Base-by-base conservation (phyloP, 2,329 filamentous ascomycete genomes). In the Reticulascus tulasneorum region DNA sequence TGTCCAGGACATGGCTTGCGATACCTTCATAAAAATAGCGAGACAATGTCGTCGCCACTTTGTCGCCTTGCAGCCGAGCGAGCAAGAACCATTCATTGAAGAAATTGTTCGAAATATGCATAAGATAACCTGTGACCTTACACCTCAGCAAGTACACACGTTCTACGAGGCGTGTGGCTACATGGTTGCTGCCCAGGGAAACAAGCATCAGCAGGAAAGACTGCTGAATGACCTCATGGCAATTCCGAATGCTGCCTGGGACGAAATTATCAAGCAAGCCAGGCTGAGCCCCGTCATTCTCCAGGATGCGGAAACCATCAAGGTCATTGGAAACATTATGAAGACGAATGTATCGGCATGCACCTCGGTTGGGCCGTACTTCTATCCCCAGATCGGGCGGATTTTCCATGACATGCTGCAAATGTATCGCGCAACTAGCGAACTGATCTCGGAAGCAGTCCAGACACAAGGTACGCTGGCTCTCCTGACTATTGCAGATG, bases 261-360 rank as follows among this genome's bases (percentile, higher is more conserved):
- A 96, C 56, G 79, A 84, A 53, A 96, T 98, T 53, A 98, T 98
- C 56, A 79, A 80, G 50, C 79, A 85, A 55, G 93, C 93, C 17
- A 93, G 87, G 36, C 75, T 84, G 43, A 83, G 96, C 56, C 88
- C 93, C 0, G 75, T 81, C 16, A 89, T 93, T 48, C 73, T 98
- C 10, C 88, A 97, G 60, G 89, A 97, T 54, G 73, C 82, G 9
- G 90, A 98, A 50, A 94, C 90, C 1, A 97, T 98, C 69, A 98
- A 98, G 71, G 83, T 98, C 49, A 90, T 98, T 45, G 93, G 93
- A 48, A 98, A 98, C 65, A 96, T 98, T 58, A 98, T 98, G 93
- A 98, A 98, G 77, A 98, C 93, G 1, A 98, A 98, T 53, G 93
- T 98, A 5, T 91, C 94, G n/a, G 93, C 93, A 23, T 98, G 93